Percentiles rank a stretch among this genome's conserved stretches.
These are phyloP conservation scores for Spiraea crenata DNA, from an alignment of 331 rosid species.

Conservation along the genomic window DNA sequence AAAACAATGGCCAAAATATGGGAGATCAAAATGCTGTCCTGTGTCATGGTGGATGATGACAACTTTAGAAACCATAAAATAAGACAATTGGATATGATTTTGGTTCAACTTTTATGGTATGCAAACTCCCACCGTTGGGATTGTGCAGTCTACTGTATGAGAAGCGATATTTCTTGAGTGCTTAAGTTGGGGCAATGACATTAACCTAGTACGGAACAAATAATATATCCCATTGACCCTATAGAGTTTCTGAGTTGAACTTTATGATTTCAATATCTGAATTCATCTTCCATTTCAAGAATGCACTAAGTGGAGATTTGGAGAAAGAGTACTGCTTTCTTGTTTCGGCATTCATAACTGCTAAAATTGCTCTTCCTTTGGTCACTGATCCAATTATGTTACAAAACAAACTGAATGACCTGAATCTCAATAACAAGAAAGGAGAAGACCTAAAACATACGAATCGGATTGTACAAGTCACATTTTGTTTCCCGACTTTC, in stretches of 20 bases:
- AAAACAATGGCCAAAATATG: not conserved
- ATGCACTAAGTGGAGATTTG: not conserved
- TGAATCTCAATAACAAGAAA: constrained; percentile 13
- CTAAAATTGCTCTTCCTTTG: not conserved
- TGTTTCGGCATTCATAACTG: no score
- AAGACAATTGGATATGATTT: not conserved
- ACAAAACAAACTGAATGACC: constrained; percentile 23
- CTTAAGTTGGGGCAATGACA: not conserved
- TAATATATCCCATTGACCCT: not conserved
- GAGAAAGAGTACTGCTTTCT: not conserved
- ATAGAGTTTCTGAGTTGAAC: not conserved
- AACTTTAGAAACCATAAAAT: not conserved
- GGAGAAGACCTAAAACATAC: not conserved
- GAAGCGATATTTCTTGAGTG: not conserved
- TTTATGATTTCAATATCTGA: not conserved
- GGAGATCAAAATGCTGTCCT: not conserved
- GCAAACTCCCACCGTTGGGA: not conserved
- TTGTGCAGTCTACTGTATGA: constrained; percentile 6
- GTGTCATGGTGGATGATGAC: constrained; percentile 21
- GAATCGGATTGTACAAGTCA: constrained; percentile 20
- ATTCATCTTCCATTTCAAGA: not conserved
- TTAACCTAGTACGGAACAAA: constrained; percentile 6
- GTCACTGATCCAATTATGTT: constrained; percentile 21
- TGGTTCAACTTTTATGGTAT: constrained; percentile 2
- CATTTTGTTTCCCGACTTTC: constrained; percentile 17